Evolutionary conservation across 176 grass and related monocot genomes (phyloP), one percentile per base, ranked within the genome.

Genomic region (Dendrocalamus sinicus): DNA sequence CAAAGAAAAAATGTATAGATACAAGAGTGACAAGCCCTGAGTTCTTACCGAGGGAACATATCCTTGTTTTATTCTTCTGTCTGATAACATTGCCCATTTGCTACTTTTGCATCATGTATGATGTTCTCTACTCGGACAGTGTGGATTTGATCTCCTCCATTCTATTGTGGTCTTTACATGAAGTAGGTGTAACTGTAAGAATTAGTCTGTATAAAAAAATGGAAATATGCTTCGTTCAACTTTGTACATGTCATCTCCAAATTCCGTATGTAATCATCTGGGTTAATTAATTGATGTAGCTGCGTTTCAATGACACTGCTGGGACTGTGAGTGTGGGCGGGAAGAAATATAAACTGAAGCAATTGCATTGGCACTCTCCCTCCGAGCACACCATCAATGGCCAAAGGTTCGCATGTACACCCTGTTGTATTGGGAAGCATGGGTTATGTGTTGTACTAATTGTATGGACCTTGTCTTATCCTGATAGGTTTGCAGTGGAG

Each of bases 361-460:
- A 91, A 44, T 67, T 96, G 91, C 94, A 96, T 81, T 96, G 94
- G 94, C 94, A 96, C 48, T 90, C 89, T 23, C 94, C 94, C 70
- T 96, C 94, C 2, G 91, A 96, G 78, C 91, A 96, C 78, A 91
- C 78, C 63, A 86, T 96, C 67, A 78, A 91, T 65, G 89, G 91
- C 62, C 17, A 91, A 89, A 89, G 94, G 94, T 96, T 76, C 77
- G 52, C 17, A 37, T 66, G 39, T 41, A 71, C 76, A 68, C 74
- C 32, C 53, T 81, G 10, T 46, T 73, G 26, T 52, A 39, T 75
- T 43, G 73, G 20, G 17, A 60, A 64, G 1, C 45, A 77, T 64
- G 58, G 45, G 45, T 40, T 71, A 54, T 77, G 8, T 61, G 67
- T 2, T 78, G 9, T 32, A 51, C 55, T 83, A 65, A 77, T 22